Base-by-base conservation (phyloP, 2,329 filamentous ascomycete species). In the Clarireedia homoeocarpa region DNA sequence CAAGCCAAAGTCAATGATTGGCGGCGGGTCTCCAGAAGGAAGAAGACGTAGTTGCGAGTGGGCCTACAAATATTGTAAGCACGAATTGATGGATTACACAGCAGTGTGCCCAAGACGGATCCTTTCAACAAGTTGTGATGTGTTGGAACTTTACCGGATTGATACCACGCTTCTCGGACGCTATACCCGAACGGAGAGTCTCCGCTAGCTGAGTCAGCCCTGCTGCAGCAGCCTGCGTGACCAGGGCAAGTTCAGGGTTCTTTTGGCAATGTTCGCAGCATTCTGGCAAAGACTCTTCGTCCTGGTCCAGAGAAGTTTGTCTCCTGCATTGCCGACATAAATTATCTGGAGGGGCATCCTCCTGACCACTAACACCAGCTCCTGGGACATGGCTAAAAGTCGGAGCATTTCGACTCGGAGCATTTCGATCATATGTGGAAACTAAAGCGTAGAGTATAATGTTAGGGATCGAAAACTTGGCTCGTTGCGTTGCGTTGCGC, bases 201-300 rank as follows among this genome's bases (percentile, higher is more conserved):
- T 61, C 59, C 59, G 58, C 61, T 39, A 67, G 61, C 58, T 67
- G 55, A 64, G 59, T 67, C 59, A 67, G 64, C 61, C 56, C 61
- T 36, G 57, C 55, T 62, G 61, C 63, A 61, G 63, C 58, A 53
- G 60, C 62, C 54, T 63, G 56, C 27, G 62, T 61, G 50, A 64
- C 56, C 50, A 51, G 54, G 46, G 56, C 58, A 9, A 66, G 56
- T 40, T 64, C 64, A 17, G 64, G 61, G 53, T 62, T 55, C 34
- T 49, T 62, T 51, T 57, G 58, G 59, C 61, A 64, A 27, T 56
- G 53, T 51, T 64, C 65, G 49, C 59, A 62, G 50, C 61, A 59
- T n/a, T 60, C 59, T 38, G 51, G 30, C 20, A 47, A 12, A 42
- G 47, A 44, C 23, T 58, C 56, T 40, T 48, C 47, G 51, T 62